Conservation (phyloP, 495 filamentous ascomycete genomes). For the Cercophora samala region DNA sequence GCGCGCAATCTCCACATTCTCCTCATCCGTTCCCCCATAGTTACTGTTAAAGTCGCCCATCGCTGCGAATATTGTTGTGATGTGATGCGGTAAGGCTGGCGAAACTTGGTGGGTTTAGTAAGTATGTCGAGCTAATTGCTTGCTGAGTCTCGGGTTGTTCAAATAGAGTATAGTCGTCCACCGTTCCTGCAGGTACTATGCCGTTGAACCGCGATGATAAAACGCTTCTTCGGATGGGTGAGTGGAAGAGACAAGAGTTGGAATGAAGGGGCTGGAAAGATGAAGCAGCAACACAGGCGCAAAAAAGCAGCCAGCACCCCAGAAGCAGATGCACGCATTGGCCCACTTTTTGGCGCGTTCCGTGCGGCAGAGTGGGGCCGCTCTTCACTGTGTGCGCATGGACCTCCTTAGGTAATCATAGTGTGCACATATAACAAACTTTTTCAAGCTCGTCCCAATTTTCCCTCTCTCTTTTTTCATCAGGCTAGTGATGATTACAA, state of each 20-base stretch:
- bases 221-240: not conserved
- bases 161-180: not conserved
- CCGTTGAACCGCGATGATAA: not conserved
- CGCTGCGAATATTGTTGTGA: conserved; percentile 2
- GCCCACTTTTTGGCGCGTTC: conserved; percentile 11
- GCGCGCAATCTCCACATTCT: conserved; percentile 79
- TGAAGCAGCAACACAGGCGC: conserved; percentile 21
- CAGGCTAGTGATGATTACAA: conserved; percentile 56
- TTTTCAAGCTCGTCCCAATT: not conserved
- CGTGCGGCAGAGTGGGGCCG: not conserved
- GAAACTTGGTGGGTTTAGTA: not conserved
- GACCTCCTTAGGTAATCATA: conserved; percentile 18
- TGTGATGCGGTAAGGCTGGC: not conserved
- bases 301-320: conserved; percentile 12
- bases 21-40: conserved; percentile 77
- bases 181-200: conserved; percentile 12
- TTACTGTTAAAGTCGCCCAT: conserved; percentile 49
- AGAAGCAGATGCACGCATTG: not conserved
- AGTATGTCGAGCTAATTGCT: conserved; percentile 10
- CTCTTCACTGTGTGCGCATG: not conserved
- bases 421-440: conserved; percentile 13
- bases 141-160: not conserved
- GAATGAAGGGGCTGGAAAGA: conserved; percentile 17
- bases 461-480: conserved; percentile 23
- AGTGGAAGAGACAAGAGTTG: not conserved